Evolutionary conservation across 2,329 filamentous ascomycete genomes (phyloP), one percentile per base, ranked within the genome.

Genomic region (Penicillium hordei): DNA sequence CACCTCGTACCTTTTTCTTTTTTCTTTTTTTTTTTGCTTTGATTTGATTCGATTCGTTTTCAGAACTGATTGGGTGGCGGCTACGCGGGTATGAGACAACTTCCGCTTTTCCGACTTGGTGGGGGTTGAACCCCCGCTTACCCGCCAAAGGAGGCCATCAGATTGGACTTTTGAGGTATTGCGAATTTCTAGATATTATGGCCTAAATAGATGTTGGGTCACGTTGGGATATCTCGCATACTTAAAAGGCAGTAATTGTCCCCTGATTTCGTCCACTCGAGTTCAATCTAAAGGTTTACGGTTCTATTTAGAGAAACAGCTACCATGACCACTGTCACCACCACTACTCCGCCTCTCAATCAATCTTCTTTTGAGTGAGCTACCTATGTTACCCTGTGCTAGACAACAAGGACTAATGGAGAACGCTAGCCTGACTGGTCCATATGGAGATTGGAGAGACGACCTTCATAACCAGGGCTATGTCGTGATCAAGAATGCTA

Each of bases 361-460:
- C 48, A 52, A 17, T 25, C 53, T 27, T 31, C 53, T 3, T 43
- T 56, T 12, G 19, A 33, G 53, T 56, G 13, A 27, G 39, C 19
- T 13, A 25, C 1, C 29, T 19, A 2, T 15, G 3, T n/a, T 5
- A 5, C 5, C 2, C n/a, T 2, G 2, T 29, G 5, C 15, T 10
- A n/a, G 17, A n/a, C 8, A 27, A 27, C 10, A 42, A 29, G 25
- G 23, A 12, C 46, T 56, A 19, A 55, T 43, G 10, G 9, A n/a
- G 5, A 0, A n/a, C 9, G 6, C 12, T 27, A 56, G 53, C 6
- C 31, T 51, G 1, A 9, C 5, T 39, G 46, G 53, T 1, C 48
- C 53, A 6, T 56, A 44, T 27, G 63, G 61, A 2, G 64, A 66
- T 39, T 66, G 59, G 56, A 45, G 64, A 29, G 64, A 65, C n/a